Conservation (phyloP, 2,329 filamentous ascomycete species). For the Ascochyta lentis region DNA sequence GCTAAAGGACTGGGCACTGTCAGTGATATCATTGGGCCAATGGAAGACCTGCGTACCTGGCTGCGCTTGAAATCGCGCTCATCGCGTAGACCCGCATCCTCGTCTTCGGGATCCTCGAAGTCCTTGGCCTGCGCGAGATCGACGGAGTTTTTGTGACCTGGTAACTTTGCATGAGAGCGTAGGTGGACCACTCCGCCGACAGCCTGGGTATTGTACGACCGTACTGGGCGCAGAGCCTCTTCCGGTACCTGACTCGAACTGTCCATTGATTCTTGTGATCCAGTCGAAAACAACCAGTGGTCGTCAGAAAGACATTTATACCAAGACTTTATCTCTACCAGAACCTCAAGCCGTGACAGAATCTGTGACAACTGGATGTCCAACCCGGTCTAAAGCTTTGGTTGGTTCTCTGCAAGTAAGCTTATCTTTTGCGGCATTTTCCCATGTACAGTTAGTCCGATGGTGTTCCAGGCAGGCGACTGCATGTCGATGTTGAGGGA, state of each 20-base stretch:
- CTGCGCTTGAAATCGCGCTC: constrained; percentile 41
- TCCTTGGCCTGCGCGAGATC: constrained; percentile 68
- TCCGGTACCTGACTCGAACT: too few relatives aligned
- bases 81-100: constrained; percentile 42
- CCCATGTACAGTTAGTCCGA: not conserved
- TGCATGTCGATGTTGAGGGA: not conserved
- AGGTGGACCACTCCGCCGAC: not conserved
- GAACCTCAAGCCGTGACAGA: not conserved
- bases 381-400: not conserved
- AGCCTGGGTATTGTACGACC: not conserved
- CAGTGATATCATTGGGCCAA: constrained; percentile 5
- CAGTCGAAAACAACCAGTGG: too few relatives aligned
- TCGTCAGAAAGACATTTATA: not conserved
- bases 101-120: constrained; percentile 36
- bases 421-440: not conserved
- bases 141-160: constrained; percentile 52
- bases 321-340: not conserved
- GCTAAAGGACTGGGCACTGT: constrained; percentile 35
- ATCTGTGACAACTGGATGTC: not conserved
- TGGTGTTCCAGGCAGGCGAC: not conserved
- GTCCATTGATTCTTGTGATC: not conserved
- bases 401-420: not conserved
- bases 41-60: constrained; percentile 27
- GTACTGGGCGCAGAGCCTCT: not conserved
- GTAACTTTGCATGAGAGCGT: not conserved